These are phyloP conservation scores for Nakazawaea ambrosiae DNA, from an alignment of 805 yeast genomes.

Conservation along the genomic window DNA sequence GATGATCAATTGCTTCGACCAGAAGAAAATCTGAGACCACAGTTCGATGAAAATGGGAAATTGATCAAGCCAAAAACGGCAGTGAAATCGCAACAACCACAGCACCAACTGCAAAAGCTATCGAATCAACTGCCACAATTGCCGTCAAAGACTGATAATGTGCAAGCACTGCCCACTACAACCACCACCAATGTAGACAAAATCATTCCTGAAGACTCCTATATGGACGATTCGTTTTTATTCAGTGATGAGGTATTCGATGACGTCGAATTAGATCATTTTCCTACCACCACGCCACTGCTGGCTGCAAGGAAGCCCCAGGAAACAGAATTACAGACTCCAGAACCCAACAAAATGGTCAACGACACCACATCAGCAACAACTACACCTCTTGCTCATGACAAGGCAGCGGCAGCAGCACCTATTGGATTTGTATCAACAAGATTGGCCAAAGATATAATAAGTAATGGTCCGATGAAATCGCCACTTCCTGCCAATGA, in stretches of 20 bases:
- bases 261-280: constrained; percentile 13
- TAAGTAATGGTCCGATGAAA: constrained; percentile 33
- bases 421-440: constrained; percentile 52
- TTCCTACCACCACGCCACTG: no score
- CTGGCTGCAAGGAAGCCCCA: no score
- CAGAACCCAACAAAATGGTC: constrained; percentile 15
- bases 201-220: constrained; percentile 12
- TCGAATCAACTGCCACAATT: background rate
- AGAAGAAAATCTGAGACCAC: constrained; percentile 12
- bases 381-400: no score
- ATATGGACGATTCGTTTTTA: constrained; percentile 42
- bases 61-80: constrained; percentile 1
- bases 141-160: background rate
- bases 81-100: background rate
- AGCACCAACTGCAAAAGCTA: background rate
- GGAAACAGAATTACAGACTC: background rate
- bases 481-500: constrained; percentile 21
- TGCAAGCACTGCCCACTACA: background rate
- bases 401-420: constrained; percentile 1
- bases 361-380: no score
- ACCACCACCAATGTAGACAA: background rate
- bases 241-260: constrained; percentile 40
- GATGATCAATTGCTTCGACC: constrained; percentile 25
- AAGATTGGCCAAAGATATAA: constrained; percentile 45
- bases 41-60: constrained; percentile 12